Conservation (phyloP, 306 rosid species). For the Delonix regia region DNA sequence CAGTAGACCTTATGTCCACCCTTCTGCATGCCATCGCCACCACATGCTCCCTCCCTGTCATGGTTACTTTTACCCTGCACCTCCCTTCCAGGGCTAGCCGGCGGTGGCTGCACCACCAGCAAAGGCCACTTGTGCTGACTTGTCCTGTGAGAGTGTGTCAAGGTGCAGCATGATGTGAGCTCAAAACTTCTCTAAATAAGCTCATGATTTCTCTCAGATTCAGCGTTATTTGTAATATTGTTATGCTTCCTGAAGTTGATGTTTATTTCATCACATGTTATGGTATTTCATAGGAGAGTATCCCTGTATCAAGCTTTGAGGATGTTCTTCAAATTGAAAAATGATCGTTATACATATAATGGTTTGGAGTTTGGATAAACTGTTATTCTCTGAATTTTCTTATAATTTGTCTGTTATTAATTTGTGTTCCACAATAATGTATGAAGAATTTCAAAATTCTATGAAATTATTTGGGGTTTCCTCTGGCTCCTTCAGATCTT, state of each 20-base stretch:
- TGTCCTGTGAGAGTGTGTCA: background rate
- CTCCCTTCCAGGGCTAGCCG: background rate
- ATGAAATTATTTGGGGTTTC: background rate
- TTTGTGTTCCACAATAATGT: background rate
- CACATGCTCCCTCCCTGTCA: background rate
- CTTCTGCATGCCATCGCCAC: background rate
- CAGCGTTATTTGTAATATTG: too few relatives aligned
- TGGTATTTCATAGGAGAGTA: background rate
- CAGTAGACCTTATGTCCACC: background rate
- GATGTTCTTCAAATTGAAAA: background rate
- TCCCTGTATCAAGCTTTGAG: background rate
- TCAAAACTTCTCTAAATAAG: background rate
- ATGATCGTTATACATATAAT: background rate
- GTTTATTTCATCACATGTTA: background rate
- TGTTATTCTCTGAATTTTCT: background rate
- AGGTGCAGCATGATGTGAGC: conserved; percentile 19
- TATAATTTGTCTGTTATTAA: background rate
- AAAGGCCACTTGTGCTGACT: background rate
- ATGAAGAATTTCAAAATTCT: background rate
- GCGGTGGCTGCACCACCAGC: background rate
- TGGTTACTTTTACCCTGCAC: background rate
- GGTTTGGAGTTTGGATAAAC: background rate
- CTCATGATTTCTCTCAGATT: background rate
- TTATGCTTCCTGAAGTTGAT: background rate
- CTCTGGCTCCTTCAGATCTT: too few relatives aligned